Evolutionary conservation across 139 green algal genomes (phyloP).

Genomic region (Choricystis sp.): DNA sequence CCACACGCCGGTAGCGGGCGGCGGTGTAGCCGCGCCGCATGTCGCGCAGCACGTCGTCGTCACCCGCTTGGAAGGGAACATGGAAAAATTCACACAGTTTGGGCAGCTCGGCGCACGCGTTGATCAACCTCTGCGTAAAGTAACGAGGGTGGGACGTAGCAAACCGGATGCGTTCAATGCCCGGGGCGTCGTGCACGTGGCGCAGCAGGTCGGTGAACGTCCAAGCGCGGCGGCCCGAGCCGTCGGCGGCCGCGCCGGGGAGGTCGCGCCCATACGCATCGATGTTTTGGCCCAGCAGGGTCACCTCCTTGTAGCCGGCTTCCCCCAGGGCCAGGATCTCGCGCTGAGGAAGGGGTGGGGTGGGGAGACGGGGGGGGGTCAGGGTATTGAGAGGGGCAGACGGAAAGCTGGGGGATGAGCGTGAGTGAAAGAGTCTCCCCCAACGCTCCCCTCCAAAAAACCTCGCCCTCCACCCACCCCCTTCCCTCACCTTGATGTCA

Average conservation of each 20-base stretch:
- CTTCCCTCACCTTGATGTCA: slow-evolving; percentile 38
- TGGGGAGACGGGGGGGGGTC: no score
- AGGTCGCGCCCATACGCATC: slow-evolving; percentile 91
- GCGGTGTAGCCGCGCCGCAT: slow-evolving; percentile 85
- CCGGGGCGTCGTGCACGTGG: slow-evolving; percentile 70
- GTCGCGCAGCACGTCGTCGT: slow-evolving; percentile 79
- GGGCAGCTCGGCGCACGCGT: slow-evolving; percentile 70
- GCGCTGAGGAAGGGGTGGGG: no score
- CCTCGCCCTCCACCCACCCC: not conserved
- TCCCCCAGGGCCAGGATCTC: slow-evolving; percentile 79
- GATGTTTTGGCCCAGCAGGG: slow-evolving; percentile 93
- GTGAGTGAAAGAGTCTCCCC: no score
- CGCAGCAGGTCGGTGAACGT: slow-evolving; percentile 90
- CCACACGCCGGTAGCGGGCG: slow-evolving; percentile 73
- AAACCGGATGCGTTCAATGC: slow-evolving; percentile 90
- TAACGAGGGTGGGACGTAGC: slow-evolving; percentile 82
- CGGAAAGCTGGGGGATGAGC: no score
- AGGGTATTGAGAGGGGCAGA: no score
- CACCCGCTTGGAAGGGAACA: slow-evolving; percentile 88
- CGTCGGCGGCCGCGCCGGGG: slow-evolving; percentile 60
- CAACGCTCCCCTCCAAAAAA: slow-evolving; percentile 12
- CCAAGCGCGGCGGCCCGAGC: slow-evolving; percentile 55
- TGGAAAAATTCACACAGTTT: slow-evolving; percentile 98
- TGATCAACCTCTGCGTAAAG: slow-evolving; percentile 78
- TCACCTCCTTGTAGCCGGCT: slow-evolving; percentile 91